These are phyloP conservation scores for maize (Zea mays) DNA, from an alignment of 176 grass and related monocot genomes.

Conservation along the genomic window DNA sequence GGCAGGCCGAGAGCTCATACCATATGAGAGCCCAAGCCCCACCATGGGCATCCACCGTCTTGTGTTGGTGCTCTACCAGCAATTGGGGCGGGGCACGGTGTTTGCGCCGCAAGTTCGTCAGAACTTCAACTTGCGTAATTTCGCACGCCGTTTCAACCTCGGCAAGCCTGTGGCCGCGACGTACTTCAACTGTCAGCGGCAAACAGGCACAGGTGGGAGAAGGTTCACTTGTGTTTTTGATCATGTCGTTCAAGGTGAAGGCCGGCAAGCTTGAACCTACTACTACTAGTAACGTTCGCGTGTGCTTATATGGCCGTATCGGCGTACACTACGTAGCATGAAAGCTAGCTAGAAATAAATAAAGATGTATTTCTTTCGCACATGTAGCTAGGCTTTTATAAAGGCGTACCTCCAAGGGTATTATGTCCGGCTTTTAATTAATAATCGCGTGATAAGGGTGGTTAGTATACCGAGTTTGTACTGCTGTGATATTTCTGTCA, in stretches of 20 bases:
- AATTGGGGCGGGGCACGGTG: slow-evolving; percentile 66
- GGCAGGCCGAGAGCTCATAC: slow-evolving; percentile 58
- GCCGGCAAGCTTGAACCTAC: slow-evolving; percentile 20
- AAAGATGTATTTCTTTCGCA: slow-evolving; percentile 31
- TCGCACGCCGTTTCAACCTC: slow-evolving; percentile 55
- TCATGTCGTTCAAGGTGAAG: slow-evolving; percentile 22
- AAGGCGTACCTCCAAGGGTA: too few relatives aligned
- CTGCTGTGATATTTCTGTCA: too few relatives aligned
- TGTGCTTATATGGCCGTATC: slow-evolving; percentile 38
- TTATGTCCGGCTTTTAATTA: too few relatives aligned
- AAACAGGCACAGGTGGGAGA: slow-evolving; percentile 69
- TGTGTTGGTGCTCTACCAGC: slow-evolving; percentile 62
- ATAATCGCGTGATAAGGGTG: too few relatives aligned
- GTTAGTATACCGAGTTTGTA: too few relatives aligned
- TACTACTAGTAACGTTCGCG: not conserved
- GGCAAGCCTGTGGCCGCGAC: slow-evolving; percentile 57
- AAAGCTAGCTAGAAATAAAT: slow-evolving; percentile 27
- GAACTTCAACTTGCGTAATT: slow-evolving; percentile 66
- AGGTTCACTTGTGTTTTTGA: slow-evolving; percentile 52
- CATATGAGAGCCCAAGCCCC: slow-evolving; percentile 68
- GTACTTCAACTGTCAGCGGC: slow-evolving; percentile 78
- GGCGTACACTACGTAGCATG: slow-evolving; percentile 23
- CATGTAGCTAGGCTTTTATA: too few relatives aligned
- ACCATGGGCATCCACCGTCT: slow-evolving; percentile 75
- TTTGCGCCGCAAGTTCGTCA: slow-evolving; percentile 60